A percentile compares a stretch with the other conserved stretches of the same genome.
These are phyloP conservation scores for Flueggea neowawraea DNA, from an alignment of 441 rosid genomes.

Conservation along the genomic window DNA sequence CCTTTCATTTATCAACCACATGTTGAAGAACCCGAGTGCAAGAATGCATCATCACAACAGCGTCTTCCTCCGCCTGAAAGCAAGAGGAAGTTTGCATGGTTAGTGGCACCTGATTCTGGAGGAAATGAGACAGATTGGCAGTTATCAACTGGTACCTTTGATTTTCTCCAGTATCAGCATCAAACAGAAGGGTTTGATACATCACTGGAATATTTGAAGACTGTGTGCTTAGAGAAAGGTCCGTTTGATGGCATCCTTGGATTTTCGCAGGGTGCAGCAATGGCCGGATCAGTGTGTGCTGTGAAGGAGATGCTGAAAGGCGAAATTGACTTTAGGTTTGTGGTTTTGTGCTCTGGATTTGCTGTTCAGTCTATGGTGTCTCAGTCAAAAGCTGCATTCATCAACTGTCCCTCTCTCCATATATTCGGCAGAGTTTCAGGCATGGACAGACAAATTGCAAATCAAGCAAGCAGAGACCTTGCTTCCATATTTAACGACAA, in stretches of 20 bases:
- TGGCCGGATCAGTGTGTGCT: constrained; percentile 70
- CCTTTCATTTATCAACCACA: constrained; percentile 63
- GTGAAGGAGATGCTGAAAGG: constrained; percentile 30
- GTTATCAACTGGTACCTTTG: constrained; percentile 53
- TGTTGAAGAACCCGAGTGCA: constrained; percentile 3
- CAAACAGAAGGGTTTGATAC: constrained; percentile 76
- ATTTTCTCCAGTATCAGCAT: constrained; percentile 74
- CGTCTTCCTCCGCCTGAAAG: constrained; percentile 44
- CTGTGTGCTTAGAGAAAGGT: constrained; percentile 44
- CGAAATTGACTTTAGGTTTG: constrained; percentile 70
- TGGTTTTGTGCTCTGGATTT: constrained; percentile 82
- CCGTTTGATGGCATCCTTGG: constrained; percentile 94
- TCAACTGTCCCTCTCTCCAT: constrained; percentile 85
- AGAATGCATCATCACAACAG: constrained; percentile 17
- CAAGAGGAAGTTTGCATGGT: constrained; percentile 85
- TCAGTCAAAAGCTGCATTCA: constrained; percentile 18
- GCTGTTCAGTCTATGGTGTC: constrained; percentile 30
- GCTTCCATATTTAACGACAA: constrained; percentile 53
- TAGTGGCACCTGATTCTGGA: constrained; percentile 49
- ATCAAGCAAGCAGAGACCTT: constrained; percentile 57
- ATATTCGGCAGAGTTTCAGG: constrained; percentile 68
- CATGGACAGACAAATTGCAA: constrained; percentile 78
- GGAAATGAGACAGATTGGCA: constrained; percentile 46
- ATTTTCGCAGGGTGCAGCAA: constrained; percentile 94
- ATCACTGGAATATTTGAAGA: constrained; percentile 54